Percentiles rank a stretch among this genome's conserved stretches.
phyloP scores from a whole-genome alignment of 176 grass and related monocot genomes.

The Neostapfia colusana region DNA sequence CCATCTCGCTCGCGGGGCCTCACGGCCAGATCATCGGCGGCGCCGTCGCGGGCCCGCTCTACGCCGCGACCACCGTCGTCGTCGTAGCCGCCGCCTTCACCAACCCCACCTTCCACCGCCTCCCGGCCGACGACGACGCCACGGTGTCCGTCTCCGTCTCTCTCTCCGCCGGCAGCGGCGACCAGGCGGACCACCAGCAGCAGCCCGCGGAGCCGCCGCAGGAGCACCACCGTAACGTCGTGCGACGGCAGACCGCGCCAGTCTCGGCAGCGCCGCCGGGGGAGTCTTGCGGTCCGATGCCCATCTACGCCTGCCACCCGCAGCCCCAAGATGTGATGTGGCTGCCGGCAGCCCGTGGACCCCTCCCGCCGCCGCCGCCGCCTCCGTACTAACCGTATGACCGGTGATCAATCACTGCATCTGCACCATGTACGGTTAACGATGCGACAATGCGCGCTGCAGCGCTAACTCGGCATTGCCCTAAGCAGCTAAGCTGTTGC shows the following conservation, averaged over 20 bases:
- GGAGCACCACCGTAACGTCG: constrained; percentile 25
- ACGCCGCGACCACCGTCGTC: constrained; percentile 68
- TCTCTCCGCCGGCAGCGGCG: constrained; percentile 44
- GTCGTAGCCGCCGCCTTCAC: constrained; percentile 78
- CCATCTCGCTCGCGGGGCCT: constrained; percentile 83
- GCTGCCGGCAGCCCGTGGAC: constrained; percentile 47
- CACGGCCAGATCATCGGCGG: constrained; percentile 94
- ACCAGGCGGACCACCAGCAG: constrained; percentile 36
- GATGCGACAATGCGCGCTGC: not conserved
- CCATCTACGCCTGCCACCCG: constrained; percentile 65
- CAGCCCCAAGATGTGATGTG: constrained; percentile 70
- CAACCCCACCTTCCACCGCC: constrained; percentile 88
- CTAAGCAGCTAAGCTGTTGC: not conserved
- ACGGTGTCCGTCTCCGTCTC: constrained; percentile 56
- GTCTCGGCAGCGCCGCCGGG: constrained; percentile 24
- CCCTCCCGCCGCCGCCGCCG: constrained; percentile 47
- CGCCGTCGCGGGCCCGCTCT: constrained; percentile 60
- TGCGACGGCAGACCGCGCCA: constrained; percentile 3
- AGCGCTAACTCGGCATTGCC: constrained; percentile 28
- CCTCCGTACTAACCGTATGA: constrained; percentile 55
- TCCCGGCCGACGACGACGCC: constrained; percentile 65
- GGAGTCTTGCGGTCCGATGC: constrained; percentile 46
- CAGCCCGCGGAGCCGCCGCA: constrained; percentile 11
- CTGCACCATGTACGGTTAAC: constrained; percentile 24
- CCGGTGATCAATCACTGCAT: not conserved